Evolutionary conservation across 495 filamentous ascomycete species (phyloP).

Genomic region (Viridothelium virens): DNA sequence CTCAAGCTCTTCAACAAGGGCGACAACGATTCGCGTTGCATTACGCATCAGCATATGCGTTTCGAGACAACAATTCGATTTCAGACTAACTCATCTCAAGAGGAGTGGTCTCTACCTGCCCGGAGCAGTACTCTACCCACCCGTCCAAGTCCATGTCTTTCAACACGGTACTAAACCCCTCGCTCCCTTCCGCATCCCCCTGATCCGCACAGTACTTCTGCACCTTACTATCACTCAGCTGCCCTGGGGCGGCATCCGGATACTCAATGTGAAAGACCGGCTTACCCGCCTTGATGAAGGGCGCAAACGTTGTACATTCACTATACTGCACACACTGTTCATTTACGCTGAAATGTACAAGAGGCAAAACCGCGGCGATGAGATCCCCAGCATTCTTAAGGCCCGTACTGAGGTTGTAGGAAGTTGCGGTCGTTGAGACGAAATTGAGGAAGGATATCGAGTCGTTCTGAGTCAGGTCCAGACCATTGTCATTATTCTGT

Average conservation of each 20-base stretch:
- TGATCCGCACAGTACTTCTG: conserved; percentile 35
- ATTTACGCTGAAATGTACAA: conserved; percentile 62
- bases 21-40: too few species aligned
- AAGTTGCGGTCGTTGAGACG: conserved; percentile 47
- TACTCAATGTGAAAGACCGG: conserved; percentile 74
- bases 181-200: conserved; percentile 35
- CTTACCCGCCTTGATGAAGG: conserved; percentile 53
- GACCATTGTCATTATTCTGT: conserved; percentile 47
- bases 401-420: conserved; percentile 47
- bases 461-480: conserved; percentile 47
- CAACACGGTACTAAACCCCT: conserved; percentile 54
- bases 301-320: conserved; percentile 49
- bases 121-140: conserved; percentile 44
- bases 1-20: too few species aligned
- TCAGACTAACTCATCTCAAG: neutral
- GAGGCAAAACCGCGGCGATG: conserved; percentile 46
- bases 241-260: conserved; percentile 29
- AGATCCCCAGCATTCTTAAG: conserved; percentile 61
- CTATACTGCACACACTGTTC: conserved; percentile 59
- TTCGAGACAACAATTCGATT: too few species aligned
- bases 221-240: conserved; percentile 36
- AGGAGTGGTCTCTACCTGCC: conserved; percentile 9
- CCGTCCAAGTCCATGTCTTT: conserved; percentile 56
- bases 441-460: conserved; percentile 52
- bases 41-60: too few species aligned